Base-by-base conservation (phyloP, 805 yeast genomes). In the Blastobotrys attinorum region DNA sequence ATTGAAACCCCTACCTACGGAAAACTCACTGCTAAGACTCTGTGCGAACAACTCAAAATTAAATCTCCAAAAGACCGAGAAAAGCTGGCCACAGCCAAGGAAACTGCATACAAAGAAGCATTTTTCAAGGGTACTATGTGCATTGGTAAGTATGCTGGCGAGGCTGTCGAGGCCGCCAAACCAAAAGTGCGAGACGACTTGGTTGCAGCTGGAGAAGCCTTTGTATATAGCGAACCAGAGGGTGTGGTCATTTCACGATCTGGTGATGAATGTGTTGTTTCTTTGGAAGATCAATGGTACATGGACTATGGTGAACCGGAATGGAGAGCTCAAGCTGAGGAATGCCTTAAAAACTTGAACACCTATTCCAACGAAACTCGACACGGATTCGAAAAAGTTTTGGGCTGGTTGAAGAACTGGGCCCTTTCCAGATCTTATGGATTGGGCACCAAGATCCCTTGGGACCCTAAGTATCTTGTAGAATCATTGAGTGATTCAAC, bases 221-320 rank as follows among this genome's bases (percentile, higher is more conserved):
- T 92, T 57, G 81, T 81, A 40, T 92, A 92, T 73, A 81, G 82
- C 56, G 98, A 92, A 72, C 98, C 98, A 37, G 98, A 92, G 68
- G 77, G 82, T 35, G 70, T 71, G 35, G 96, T 92, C 38, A 75
- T 86, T 38, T 90, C 97, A 13, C 83, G 98, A 69, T 86, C 96
- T 35, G 97, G 97, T 54, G 98, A 92, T 63, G 87, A 81, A 47
- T 92, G 98, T 75, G 80, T 90, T 57, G 98, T 92, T 33, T 87
- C 97, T 4, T 76, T 92, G 42, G 97, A 94, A 69, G 97, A 92
- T 67, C 98, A 92, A 72, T 92, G 98, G 98, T 92, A 79, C 66
- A 76, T 86, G 57, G 97, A 92, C 64, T 92, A 92, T 59, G 98
- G 98, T 74, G 98, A 92, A 75, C 86, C 77, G 55, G 54, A 67